phyloP scores from a whole-genome alignment of 2,329 filamentous ascomycete species.

The Gyromitra esculenta region DNA sequence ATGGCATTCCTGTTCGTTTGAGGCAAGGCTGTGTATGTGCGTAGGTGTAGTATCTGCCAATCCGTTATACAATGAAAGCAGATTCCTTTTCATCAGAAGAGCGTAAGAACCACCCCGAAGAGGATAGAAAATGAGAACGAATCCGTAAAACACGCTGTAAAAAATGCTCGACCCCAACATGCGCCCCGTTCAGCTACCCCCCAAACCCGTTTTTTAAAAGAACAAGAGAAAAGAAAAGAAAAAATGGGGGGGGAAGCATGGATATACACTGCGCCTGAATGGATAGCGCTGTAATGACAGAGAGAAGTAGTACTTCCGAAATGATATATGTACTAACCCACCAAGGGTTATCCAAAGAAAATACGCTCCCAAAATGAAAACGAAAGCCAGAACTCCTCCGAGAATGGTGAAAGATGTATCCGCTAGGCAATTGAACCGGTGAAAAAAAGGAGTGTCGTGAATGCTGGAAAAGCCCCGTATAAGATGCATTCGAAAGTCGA shows the following conservation, averaged over 20 bases:
- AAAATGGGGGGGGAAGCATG: conserved; percentile 16
- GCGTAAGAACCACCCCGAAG: conserved; percentile 37
- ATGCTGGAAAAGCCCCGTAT: conserved; percentile 37
- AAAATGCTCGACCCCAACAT: conserved; percentile 50
- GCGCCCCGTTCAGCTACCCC: conserved; percentile 44
- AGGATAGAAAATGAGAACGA: conserved; percentile 26
- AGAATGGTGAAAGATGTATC: conserved; percentile 44
- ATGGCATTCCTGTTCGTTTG: conserved; percentile 17
- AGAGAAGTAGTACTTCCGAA: conserved; percentile 7
- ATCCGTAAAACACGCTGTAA: conserved; percentile 40
- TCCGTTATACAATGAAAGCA: conserved; percentile 28
- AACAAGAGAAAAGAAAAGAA: conserved; percentile 29
- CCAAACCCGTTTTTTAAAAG: conserved; percentile 31
- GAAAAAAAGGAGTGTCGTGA: conserved; percentile 37
- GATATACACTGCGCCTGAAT: conserved; percentile 35
- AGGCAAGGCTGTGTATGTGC: conserved; percentile 25
- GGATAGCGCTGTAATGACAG: conserved; percentile 36
- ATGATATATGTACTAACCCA: conserved; percentile 37
- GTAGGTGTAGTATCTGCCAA: conserved; percentile 27
- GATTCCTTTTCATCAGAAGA: conserved; percentile 24
- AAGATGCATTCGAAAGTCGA: conserved; percentile 39
- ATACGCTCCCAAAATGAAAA: conserved; percentile 40
- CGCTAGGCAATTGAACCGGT: conserved; percentile 14
- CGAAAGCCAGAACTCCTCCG: conserved; percentile 41
- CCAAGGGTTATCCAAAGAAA: conserved; percentile 41